Evolutionary conservation across 2,329 filamentous ascomycete species (phyloP).

Genomic region (Rachicladosporium sp.): DNA sequence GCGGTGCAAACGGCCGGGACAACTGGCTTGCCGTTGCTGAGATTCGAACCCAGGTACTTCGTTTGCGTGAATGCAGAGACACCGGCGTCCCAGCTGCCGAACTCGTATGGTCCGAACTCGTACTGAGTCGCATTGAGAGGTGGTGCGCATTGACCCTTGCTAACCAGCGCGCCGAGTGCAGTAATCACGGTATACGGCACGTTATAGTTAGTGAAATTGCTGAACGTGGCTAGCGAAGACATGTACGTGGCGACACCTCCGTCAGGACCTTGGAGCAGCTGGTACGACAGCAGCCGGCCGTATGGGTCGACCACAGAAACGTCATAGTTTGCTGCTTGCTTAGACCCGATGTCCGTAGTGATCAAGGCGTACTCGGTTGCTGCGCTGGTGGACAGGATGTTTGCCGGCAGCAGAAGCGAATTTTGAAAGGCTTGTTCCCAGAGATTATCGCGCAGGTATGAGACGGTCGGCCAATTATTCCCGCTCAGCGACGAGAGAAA

Average conservation of each 20-base stretch:
- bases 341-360: slow-evolving; percentile 23
- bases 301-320: slow-evolving; percentile 31
- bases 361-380: slow-evolving; percentile 21
- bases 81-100: slow-evolving; percentile 51
- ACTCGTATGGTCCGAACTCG: slow-evolving; percentile 55
- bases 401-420: slow-evolving; percentile 26
- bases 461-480: slow-evolving; percentile 36
- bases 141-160: slow-evolving; percentile 26
- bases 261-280: slow-evolving; percentile 25
- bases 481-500: slow-evolving; percentile 33
- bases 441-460: slow-evolving; percentile 25
- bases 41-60: slow-evolving; percentile 47
- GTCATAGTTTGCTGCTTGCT: slow-evolving; percentile 27
- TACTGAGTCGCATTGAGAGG: slow-evolving; percentile 46
- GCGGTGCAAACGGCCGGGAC: slow-evolving; percentile 32
- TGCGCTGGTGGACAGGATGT: slow-evolving; percentile 16
- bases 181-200: slow-evolving; percentile 37
- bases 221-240: slow-evolving; percentile 21
- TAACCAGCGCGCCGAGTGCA: slow-evolving; percentile 25
- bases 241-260: slow-evolving; percentile 27
- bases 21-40: slow-evolving; percentile 36
- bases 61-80: slow-evolving; percentile 49
- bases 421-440: slow-evolving; percentile 31
- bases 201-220: slow-evolving; percentile 29
- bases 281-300: slow-evolving; percentile 29